Conservation (phyloP, 345 rosid species). For the Pistacia integerrima region DNA sequence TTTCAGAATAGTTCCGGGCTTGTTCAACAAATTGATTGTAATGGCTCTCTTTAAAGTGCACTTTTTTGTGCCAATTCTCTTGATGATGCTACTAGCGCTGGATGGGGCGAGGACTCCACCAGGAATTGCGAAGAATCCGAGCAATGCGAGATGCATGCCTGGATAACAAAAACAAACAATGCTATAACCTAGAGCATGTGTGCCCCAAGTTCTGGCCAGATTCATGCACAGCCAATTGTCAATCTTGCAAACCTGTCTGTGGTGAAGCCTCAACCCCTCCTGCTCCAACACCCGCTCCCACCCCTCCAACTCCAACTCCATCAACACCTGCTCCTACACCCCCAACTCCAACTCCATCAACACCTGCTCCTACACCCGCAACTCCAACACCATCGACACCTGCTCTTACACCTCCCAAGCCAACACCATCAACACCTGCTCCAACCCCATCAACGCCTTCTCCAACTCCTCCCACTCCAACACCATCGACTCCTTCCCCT, state of each 20-base stretch:
- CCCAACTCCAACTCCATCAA: neutral
- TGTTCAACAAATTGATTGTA: neutral
- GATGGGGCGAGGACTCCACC: conserved; percentile 44
- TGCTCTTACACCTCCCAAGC: neutral
- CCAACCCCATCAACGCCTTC: neutral
- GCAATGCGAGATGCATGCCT: conserved; percentile 41
- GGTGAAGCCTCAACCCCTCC: conserved; percentile 17
- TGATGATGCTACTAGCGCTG: conserved; percentile 35
- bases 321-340: too few relatives aligned
- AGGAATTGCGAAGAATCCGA: conserved; percentile 57
- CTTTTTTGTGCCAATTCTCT: conserved; percentile 27
- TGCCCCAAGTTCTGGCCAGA: conserved; percentile 60
- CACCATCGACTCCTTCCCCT: neutral
- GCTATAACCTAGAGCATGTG: conserved; percentile 50
- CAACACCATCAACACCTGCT: neutral
- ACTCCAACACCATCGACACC: neutral
- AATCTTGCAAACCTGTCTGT: conserved; percentile 56
- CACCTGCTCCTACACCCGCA: conserved; percentile 19
- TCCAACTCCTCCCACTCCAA: neutral
- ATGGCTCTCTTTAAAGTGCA: conserved; percentile 26
- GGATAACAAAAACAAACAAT: conserved; percentile 45
- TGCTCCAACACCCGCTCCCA: neutral
- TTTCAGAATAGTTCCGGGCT: neutral
- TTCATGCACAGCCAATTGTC: conserved; percentile 50
- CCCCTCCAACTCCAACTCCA: conserved; percentile 13